Evolutionary conservation across 2,329 filamentous ascomycete species (phyloP).

Genomic region (Fusarium xyrophilum): DNA sequence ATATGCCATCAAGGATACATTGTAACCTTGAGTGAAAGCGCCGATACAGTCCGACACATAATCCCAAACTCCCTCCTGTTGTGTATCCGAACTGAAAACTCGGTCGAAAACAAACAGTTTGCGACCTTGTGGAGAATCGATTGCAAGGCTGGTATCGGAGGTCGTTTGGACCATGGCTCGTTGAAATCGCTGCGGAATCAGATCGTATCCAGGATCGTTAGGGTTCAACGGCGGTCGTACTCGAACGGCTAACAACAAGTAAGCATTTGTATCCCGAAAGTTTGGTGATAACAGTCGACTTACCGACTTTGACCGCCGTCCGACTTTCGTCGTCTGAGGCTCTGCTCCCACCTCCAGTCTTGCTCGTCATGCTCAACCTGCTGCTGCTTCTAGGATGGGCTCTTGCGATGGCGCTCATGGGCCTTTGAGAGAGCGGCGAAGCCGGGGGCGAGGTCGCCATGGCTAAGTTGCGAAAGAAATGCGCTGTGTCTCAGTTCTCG

Average conservation of each 20-base stretch:
- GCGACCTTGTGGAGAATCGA: conserved; percentile 89
- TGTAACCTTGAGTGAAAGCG: conserved; percentile 94
- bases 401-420: conserved; percentile 81
- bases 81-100: conserved; percentile 83
- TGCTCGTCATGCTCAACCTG: conserved; percentile 84
- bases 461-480: conserved; percentile 29
- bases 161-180: conserved; percentile 90
- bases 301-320: conserved; percentile 96
- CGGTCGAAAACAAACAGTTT: conserved; percentile 98
- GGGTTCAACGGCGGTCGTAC: conserved; percentile 85
- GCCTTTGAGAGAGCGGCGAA: conserved; percentile 69
- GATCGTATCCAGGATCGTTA: conserved; percentile 88
- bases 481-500: conserved; percentile 26
- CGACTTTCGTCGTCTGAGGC: conserved; percentile 89
- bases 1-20: conserved; percentile 96
- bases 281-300: conserved; percentile 50
- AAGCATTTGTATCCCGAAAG: neutral
- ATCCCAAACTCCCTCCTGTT: conserved; percentile 91
- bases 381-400: conserved; percentile 77
- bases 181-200: conserved; percentile 95
- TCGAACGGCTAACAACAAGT: conserved; percentile 74
- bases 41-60: conserved; percentile 89
- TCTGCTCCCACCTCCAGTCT: conserved; percentile 76
- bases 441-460: conserved; percentile 76
- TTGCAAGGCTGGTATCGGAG: conserved; percentile 81